Evolutionary conservation across 768 basidiomycete species (phyloP).

Genomic region (Amanita fuliginea): DNA sequence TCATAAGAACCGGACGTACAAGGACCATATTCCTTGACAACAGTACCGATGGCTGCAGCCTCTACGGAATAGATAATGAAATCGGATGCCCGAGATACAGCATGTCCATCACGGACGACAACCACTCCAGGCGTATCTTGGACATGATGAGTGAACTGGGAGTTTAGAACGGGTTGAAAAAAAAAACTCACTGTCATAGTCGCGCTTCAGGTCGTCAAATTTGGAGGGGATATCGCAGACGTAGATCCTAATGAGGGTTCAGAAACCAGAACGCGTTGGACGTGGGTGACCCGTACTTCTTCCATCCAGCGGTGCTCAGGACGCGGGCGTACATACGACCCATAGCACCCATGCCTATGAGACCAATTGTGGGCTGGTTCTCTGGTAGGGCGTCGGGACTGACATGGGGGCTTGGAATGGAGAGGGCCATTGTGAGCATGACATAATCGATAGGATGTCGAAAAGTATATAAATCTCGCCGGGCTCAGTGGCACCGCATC

Average conservation of each 20-base stretch:
- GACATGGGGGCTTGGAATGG: constrained; percentile 12
- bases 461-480: no score
- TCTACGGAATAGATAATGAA: constrained; percentile 95
- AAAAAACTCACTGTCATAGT: constrained; percentile 43
- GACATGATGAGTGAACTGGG: neutral
- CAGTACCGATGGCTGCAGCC: constrained; percentile 72
- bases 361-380: constrained; percentile 68
- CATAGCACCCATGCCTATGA: constrained; percentile 99
- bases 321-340: constrained; percentile 83
- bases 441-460: no score
- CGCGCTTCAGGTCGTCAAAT: constrained; percentile 47
- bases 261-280: constrained; percentile 7
- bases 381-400: constrained; percentile 21
- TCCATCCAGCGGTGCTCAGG: constrained; percentile 77
- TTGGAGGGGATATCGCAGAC: constrained; percentile 80
- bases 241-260: constrained; percentile 48
- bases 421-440: neutral
- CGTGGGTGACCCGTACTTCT: constrained; percentile 41
- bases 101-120: constrained; percentile 72
- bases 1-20: constrained; percentile 38
- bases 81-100: constrained; percentile 81
- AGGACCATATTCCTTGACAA: constrained; percentile 88
- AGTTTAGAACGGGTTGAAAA: neutral
- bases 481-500: no score
- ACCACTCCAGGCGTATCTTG: constrained; percentile 52